Evolutionary conservation across 192 early-diverging fungal species (phyloP), one percentile per base, ranked within the genome.

Genomic region (Bifiguratus adelaidae): DNA sequence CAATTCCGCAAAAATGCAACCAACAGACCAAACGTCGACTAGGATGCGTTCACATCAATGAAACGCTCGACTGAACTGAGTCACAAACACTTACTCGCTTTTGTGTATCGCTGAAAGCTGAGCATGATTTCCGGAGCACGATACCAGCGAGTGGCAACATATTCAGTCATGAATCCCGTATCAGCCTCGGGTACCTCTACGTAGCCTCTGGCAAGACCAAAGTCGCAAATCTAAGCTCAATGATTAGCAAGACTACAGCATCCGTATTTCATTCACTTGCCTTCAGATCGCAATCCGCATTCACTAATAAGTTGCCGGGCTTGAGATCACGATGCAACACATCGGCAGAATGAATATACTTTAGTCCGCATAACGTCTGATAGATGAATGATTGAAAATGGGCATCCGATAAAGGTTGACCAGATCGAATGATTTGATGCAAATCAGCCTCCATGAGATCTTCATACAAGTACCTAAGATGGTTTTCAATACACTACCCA

Each of bases 391-490:
- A 97, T 72, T 99, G 96, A 63, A 81, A 94, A 65, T 99, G 96
- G 42, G 91, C 84, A 50, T 95, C 89, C 3, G 92, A 90, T 47
- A 99, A 74, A n/a, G 80, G 80, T 58, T 99, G 96, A 41, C 68
- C 76, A 16, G 87, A 90, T 44, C 86, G 86, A 61, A 99, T 93
- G 53, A 99, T 96, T 60, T 92, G 92, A 67, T 94, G 88, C 44
- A 99, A 74, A 61, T 99, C 96, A n/a, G 96, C 92, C 58, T 99
- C 96, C 96, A 99, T 99, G 33, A 99, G 65, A 52, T 93, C 96
- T 73, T 99, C 90, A 21, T 95, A 89, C 52, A 99, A 65, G 51
- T 97, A 97, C 33, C 68, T 68, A 43, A 30, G 36, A 30, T 16
- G 47, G 28, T 25, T 35, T 45, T 37, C 7, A 18, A 33, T 43